phyloP scores from a whole-genome alignment of 2,329 filamentous ascomycete genomes.

The Fusarium tuaranense region DNA sequence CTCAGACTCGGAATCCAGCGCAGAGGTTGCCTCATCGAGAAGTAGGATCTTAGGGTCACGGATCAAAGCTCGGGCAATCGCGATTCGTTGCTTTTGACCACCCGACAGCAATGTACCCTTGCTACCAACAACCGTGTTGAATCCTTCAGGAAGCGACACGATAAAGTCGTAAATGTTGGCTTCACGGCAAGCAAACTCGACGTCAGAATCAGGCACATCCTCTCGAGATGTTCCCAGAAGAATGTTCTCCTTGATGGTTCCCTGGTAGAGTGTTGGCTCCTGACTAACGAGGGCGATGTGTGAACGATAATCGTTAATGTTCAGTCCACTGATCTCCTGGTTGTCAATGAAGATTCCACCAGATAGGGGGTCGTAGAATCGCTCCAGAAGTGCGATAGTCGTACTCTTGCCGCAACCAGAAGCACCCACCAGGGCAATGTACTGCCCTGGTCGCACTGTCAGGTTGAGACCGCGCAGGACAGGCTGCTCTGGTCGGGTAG shows the following conservation, averaged over 20 bases:
- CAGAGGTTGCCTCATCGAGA: slow-evolving; percentile 84
- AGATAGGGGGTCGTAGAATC: slow-evolving; percentile 90
- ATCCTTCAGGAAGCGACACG: slow-evolving; percentile 84
- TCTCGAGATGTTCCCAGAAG: slow-evolving; percentile 78
- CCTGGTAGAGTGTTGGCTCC: slow-evolving; percentile 94
- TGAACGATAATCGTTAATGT: slow-evolving; percentile 87
- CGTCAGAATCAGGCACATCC: slow-evolving; percentile 75
- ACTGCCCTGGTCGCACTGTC: slow-evolving; percentile 80
- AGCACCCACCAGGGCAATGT: slow-evolving; percentile 91
- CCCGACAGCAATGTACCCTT: slow-evolving; percentile 89
- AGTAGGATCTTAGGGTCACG: slow-evolving; percentile 91
- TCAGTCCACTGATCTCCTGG: slow-evolving; percentile 82
- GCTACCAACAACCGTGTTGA: slow-evolving; percentile 86
- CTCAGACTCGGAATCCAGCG: slow-evolving; percentile 81
- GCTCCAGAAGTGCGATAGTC: slow-evolving; percentile 89
- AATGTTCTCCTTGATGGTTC: slow-evolving; percentile 91
- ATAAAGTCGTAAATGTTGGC: slow-evolving; percentile 96
- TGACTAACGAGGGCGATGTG: slow-evolving; percentile 91
- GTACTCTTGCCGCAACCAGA: slow-evolving; percentile 96
- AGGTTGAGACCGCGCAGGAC: slow-evolving; percentile 88
- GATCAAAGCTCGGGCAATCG: slow-evolving; percentile 90
- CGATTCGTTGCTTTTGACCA: slow-evolving; percentile 94
- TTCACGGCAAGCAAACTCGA: slow-evolving; percentile 85
- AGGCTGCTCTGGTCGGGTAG: slow-evolving; percentile 90
- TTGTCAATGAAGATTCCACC: slow-evolving; percentile 87